Conservation (phyloP, 2,329 filamentous ascomycete species). For the Fusarium sp. region DNA sequence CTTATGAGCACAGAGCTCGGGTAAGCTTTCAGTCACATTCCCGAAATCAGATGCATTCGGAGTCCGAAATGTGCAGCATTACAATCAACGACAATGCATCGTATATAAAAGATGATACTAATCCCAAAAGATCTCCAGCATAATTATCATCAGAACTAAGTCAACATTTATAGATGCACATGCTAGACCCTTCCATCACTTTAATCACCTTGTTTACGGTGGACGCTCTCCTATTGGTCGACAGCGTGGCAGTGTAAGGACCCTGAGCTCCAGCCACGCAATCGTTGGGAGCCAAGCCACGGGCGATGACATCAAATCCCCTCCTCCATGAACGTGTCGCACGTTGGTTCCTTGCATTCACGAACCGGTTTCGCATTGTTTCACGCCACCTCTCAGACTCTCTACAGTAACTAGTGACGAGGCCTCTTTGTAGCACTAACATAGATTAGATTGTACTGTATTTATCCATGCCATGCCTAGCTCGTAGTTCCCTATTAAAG, state of each 20-base stretch:
- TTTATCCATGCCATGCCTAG: not conserved
- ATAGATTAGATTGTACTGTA: not conserved
- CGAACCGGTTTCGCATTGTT: conserved; percentile 38
- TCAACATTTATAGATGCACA: conserved; percentile 8
- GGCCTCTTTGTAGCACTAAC: conserved; percentile 33
- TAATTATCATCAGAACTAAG: not conserved
- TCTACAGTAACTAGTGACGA: conserved; percentile 27
- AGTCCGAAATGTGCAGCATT: conserved; percentile 24
- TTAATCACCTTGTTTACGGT: not conserved
- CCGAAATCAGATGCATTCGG: conserved; percentile 21
- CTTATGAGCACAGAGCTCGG: conserved; percentile 15
- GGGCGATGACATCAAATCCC: conserved; percentile 41
- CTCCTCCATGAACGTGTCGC: conserved; percentile 19
- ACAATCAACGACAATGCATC: not conserved
- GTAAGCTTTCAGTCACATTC: conserved; percentile 21
- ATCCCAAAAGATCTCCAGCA: not conserved
- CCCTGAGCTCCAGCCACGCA: conserved; percentile 37
- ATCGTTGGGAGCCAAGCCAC: conserved; percentile 36
- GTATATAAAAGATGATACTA: not conserved
- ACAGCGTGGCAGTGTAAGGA: conserved; percentile 39
- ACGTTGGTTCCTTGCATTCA: conserved; percentile 14
- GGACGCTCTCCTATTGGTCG: conserved; percentile 9
- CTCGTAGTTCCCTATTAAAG: conserved; percentile 27
- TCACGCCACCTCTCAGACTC: conserved; percentile 24
- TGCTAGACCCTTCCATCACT: conserved; percentile 7